Evolutionary conservation across 192 early-diverging fungal species (phyloP).

Genomic region (Coemansia brasiliensis): DNA sequence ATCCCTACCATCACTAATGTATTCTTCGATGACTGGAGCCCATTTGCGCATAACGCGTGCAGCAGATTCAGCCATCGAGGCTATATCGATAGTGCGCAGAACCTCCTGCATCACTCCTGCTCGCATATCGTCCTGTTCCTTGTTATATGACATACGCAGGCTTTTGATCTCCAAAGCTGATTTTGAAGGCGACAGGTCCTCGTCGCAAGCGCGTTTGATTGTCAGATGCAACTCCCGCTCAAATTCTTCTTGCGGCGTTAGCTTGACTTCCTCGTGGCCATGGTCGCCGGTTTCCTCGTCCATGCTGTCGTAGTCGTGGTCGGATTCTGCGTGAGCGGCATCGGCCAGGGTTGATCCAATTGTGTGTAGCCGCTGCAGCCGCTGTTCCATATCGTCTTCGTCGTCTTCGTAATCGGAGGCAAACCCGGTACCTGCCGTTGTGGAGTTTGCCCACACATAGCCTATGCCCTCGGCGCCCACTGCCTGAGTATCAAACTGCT

Average conservation of each 20-base stretch:
- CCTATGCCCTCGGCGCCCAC: slow-evolving; percentile 64
- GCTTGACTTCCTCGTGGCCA: slow-evolving; percentile 51
- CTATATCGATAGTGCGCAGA: slow-evolving; percentile 61
- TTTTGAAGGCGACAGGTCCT: slow-evolving; percentile 71
- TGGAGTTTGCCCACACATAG: slow-evolving; percentile 57
- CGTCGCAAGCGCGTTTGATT: slow-evolving; percentile 77
- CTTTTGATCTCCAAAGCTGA: slow-evolving; percentile 84
- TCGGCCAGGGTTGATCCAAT: slow-evolving; percentile 32
- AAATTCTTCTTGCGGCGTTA: slow-evolving; percentile 61
- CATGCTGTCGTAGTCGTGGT: slow-evolving; percentile 15
- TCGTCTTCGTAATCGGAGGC: slow-evolving; percentile 59
- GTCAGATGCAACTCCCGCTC: slow-evolving; percentile 71
- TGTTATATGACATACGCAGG: slow-evolving; percentile 83
- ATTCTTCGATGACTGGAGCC: slow-evolving; percentile 67
- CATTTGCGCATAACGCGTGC: slow-evolving; percentile 61
- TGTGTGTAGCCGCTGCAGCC: slow-evolving; percentile 21
- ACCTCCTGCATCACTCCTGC: slow-evolving; percentile 71
- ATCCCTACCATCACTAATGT: slow-evolving; percentile 67
- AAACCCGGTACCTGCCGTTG: slow-evolving; percentile 35
- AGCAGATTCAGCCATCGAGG: slow-evolving; percentile 44
- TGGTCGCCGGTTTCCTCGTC: slow-evolving; percentile 26
- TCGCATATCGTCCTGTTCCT: slow-evolving; percentile 76
- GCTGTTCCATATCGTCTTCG: slow-evolving; percentile 10
- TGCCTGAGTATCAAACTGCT: slow-evolving; percentile 32
- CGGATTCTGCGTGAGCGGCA: slow-evolving; percentile 16